Evolutionary conservation across 306 rosid species (phyloP).

Genomic region (Inga laurina): DNA sequence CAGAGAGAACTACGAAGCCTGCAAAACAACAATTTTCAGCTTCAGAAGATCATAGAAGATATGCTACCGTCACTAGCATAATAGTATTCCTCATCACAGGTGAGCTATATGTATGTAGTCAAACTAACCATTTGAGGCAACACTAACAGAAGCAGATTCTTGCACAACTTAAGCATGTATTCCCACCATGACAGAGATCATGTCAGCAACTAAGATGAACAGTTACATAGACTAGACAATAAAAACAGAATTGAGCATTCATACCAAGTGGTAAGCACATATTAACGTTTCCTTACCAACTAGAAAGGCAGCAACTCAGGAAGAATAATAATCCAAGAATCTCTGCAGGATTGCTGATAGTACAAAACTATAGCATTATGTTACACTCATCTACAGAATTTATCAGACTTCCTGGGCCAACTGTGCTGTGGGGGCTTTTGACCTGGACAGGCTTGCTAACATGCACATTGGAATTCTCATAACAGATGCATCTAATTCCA

Average conservation of each 20-base stretch:
- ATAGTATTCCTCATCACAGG: constrained; percentile 34
- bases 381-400: constrained; percentile 67
- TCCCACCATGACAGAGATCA: constrained; percentile 55
- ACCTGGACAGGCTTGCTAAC: constrained; percentile 59
- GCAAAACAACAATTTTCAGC: constrained; percentile 35
- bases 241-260: constrained; percentile 45
- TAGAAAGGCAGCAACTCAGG: constrained; percentile 97
- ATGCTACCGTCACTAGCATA: constrained; percentile 23
- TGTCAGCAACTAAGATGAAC: constrained; percentile 50
- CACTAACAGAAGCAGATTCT: constrained; percentile 52
- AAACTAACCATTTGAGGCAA: constrained; percentile 76
- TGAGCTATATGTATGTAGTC: constrained; percentile 42
- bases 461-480: constrained; percentile 52
- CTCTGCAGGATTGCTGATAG: constrained; percentile 92
- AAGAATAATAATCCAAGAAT: constrained; percentile 89
- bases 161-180: constrained; percentile 58
- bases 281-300: constrained; percentile 86
- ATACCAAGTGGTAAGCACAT: constrained; percentile 55
- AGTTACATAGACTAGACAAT: constrained; percentile 37
- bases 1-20: constrained; percentile 98
- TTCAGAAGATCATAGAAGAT: constrained; percentile 12
- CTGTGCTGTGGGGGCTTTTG: constrained; percentile 67
- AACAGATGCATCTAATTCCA: constrained; percentile 43
- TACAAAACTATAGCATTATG: constrained; percentile 77
- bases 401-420: constrained; percentile 81